phyloP scores from a whole-genome alignment of 2,329 filamentous ascomycete species.

The Colletotrichum camelliae region DNA sequence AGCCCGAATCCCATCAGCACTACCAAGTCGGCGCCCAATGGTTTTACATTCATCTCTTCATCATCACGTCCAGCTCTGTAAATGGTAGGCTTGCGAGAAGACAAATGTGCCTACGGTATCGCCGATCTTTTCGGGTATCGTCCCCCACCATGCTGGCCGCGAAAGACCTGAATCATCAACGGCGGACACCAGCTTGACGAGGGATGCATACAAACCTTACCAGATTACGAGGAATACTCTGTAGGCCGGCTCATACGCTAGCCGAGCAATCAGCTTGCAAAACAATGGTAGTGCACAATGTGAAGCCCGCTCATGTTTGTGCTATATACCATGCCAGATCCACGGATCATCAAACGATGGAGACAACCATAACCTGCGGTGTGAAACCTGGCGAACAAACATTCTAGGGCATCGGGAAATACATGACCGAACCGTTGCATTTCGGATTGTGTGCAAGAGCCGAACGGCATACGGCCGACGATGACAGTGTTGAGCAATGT shows the following conservation, averaged over 20 bases:
- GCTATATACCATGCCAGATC: constrained; percentile 18
- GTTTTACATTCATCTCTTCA: neutral
- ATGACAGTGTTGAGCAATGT: neutral
- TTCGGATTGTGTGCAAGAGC: neutral
- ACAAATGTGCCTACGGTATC: neutral
- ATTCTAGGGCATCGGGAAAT: neutral
- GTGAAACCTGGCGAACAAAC: constrained; percentile 8
- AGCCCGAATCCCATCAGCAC: neutral
- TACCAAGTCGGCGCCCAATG: neutral
- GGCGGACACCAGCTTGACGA: neutral
- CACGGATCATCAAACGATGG: constrained; percentile 23
- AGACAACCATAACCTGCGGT: constrained; percentile 4
- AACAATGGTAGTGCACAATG: neutral
- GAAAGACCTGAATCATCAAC: neutral
- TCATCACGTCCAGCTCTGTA: neutral
- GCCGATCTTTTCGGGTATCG: neutral
- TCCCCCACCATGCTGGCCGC: neutral
- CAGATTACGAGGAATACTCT: neutral
- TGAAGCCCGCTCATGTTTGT: constrained; percentile 3
- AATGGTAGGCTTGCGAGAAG: neutral
- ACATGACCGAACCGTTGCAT: neutral
- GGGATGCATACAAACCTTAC: neutral
- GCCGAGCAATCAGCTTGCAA: neutral
- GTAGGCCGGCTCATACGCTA: neutral
- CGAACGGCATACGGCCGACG: neutral